Evolutionary conservation across 805 yeast species (phyloP).

Genomic region (Maudiozyma serrabonitensis): DNA sequence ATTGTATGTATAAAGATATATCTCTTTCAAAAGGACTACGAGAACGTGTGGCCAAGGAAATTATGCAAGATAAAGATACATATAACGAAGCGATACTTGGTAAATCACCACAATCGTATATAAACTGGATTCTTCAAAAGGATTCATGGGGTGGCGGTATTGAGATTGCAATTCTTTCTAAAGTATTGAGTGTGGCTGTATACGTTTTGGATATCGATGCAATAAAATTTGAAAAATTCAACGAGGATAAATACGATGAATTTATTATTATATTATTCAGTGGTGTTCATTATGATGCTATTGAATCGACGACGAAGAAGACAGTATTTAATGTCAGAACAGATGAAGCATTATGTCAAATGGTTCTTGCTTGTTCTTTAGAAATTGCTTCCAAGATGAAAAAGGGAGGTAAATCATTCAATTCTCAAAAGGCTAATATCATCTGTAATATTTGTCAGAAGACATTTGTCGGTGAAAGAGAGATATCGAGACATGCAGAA

Average conservation of each 20-base stretch:
- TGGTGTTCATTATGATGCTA: conserved; percentile 68
- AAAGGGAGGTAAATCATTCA: conserved; percentile 49
- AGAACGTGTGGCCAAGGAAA: conserved; percentile 38
- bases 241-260: conserved; percentile 31
- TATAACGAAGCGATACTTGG: conserved; percentile 55
- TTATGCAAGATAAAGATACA: conserved; percentile 33
- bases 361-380: conserved; percentile 30
- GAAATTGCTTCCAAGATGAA: conserved; percentile 39
- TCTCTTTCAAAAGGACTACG: conserved; percentile 43
- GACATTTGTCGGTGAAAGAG: conserved; percentile 50
- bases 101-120: conserved; percentile 37
- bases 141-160: conserved; percentile 82
- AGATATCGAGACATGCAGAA: conserved; percentile 55
- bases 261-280: conserved; percentile 51
- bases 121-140: conserved; percentile 48
- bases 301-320: conserved; percentile 33
- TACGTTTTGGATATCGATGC: conserved; percentile 58
- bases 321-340: conserved; percentile 35
- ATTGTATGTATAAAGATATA: conserved; percentile 36
- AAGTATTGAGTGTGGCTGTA: conserved; percentile 41
- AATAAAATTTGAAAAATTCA: conserved; percentile 46
- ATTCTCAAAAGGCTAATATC: conserved; percentile 49
- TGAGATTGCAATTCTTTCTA: conserved; percentile 54
- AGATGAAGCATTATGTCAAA: conserved; percentile 14
- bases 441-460: conserved; percentile 48